Evolutionary conservation across 2,329 filamentous ascomycete species (phyloP), one percentile per base, ranked within the genome.

Genomic region (Aspergillus caelatus): DNA sequence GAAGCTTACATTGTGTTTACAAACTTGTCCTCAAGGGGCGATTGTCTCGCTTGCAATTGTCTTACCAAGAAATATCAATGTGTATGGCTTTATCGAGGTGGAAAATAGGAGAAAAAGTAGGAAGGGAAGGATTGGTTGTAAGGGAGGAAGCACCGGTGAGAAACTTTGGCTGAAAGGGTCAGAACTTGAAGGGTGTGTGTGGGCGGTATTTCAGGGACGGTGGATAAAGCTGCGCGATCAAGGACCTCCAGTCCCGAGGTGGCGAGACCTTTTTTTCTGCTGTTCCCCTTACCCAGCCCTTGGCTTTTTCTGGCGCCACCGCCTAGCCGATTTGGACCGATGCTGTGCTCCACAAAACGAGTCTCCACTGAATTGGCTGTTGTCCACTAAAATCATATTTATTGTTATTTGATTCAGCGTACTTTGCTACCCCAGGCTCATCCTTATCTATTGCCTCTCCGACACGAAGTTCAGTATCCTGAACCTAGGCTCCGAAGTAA

Each of bases 231-330:
- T 28, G 68, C 65, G 64, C 56, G 55, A 63, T 56, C 64, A 66
- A 48, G 67, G 64, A 63, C 64, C 62, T 63, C 69, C 64, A 68
- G 64, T 73, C 70, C 74, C 74, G 74, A 72, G 71, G 75, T 77
- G 75, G 75, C 75, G 75, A 75, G 74, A 75, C 68, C 60, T 67
- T 64, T 62, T 62, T 45, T 48, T 54, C 28, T 58, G 19, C 59
- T 58, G 63, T 66, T 61, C 60, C 43, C 71, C 71, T 52, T 32
- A 30, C 71, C 57, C 61, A 67, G 60, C 64, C 48, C 63, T 63
- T 61, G 62, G 58, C 48, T 55, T 58, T 65, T 61, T 63, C 66
- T 75, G 71, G 72, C 71, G 72, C 74, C 73, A 75, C 74, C 70
- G 62, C 63, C 68, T 67, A 73, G 71, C 74, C 73, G 74, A 74